Evolutionary conservation across 495 filamentous ascomycete species (phyloP).

Genomic region (Baudoinia panamericana): DNA sequence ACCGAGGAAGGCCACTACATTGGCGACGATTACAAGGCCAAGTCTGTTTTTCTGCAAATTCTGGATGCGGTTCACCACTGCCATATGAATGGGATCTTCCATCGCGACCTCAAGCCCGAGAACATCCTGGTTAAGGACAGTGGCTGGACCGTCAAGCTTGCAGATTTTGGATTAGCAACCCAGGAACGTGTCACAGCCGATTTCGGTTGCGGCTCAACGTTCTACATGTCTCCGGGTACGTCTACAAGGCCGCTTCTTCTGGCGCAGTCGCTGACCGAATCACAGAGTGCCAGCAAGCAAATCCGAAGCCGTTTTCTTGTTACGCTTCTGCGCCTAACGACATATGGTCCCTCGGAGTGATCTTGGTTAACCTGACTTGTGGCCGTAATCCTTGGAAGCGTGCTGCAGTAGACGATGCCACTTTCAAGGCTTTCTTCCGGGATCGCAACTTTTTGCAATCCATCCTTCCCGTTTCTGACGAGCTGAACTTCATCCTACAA

Average conservation of each 20-base stretch:
- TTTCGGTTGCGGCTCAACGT: slow-evolving; percentile 95
- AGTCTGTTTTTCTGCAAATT: slow-evolving; percentile 82
- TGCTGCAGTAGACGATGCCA: slow-evolving; percentile 83
- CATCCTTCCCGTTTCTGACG: slow-evolving; percentile 82
- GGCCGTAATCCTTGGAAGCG: slow-evolving; percentile 98
- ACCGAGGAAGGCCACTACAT: slow-evolving; percentile 88
- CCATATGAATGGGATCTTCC: slow-evolving; percentile 88
- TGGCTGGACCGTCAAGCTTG: slow-evolving; percentile 82
- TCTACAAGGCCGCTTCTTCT: neutral
- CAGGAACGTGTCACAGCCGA: slow-evolving; percentile 72
- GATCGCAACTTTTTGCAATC: slow-evolving; percentile 79
- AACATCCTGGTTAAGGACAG: slow-evolving; percentile 87
- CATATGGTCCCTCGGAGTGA: slow-evolving; percentile 94
- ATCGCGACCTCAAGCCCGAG: slow-evolving; percentile 95
- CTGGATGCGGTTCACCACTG: slow-evolving; percentile 95
- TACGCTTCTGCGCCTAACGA: slow-evolving; percentile 94
- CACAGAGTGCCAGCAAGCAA: slow-evolving; percentile 84
- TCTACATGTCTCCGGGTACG: slow-evolving; percentile 99
- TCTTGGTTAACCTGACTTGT: slow-evolving; percentile 94
- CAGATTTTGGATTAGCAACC: slow-evolving; percentile 93
- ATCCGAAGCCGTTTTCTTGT: slow-evolving; percentile 60
- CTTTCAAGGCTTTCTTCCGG: slow-evolving; percentile 81
- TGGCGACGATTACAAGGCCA: slow-evolving; percentile 81
- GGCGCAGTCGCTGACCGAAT: neutral
- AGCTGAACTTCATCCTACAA: slow-evolving; percentile 77